Percentiles rank a stretch among this genome's conserved stretches.
These are phyloP conservation scores for Arachis hypogaea DNA, from an alignment of 306 rosid genomes.

Conservation along the genomic window DNA sequence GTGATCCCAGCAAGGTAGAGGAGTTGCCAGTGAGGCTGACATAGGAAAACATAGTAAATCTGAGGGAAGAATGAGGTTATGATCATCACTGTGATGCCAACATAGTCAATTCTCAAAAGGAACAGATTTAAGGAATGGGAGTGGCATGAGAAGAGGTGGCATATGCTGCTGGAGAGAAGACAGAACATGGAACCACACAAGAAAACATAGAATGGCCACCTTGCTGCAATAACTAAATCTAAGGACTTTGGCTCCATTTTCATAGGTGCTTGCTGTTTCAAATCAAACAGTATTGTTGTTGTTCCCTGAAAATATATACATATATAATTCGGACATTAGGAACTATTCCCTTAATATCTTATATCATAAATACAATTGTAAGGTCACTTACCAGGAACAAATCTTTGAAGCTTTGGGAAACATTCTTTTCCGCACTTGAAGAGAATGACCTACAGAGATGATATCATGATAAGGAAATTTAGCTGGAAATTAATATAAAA, in stretches of 20 bases:
- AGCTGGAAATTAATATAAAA: constrained; percentile 29
- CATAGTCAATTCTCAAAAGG: constrained; percentile 72
- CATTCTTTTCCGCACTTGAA: constrained; percentile 57
- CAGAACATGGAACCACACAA: constrained; percentile 91
- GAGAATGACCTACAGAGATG: constrained; percentile 59
- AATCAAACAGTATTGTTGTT: constrained; percentile 51
- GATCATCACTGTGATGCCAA: constrained; percentile 86
- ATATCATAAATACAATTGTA: too few species aligned
- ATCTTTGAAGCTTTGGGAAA: constrained; percentile 58
- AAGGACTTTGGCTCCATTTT: constrained; percentile 39
- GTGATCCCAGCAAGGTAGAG: constrained; percentile 84
- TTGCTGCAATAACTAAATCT: constrained; percentile 36
- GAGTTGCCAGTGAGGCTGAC: constrained; percentile 84
- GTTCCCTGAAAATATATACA: constrained; percentile 54
- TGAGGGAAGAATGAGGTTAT: constrained; percentile 97
- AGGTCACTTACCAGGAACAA: constrained; percentile 42
- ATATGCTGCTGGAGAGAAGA: constrained; percentile 84
- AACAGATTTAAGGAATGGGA: constrained; percentile 61
- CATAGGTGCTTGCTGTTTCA: constrained; percentile 52
- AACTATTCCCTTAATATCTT: too few species aligned
- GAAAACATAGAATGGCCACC: constrained; percentile 96
- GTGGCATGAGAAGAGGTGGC: constrained; percentile 95
- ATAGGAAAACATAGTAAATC: constrained; percentile 85
- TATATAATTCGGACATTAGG: too few species aligned
- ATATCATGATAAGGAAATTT: constrained; percentile 9